A percentile compares a stretch with the other conserved stretches of the same genome.
Conservation (phyloP, 208 protist genomes). For the Endotrypanum monterogeii region DNA sequence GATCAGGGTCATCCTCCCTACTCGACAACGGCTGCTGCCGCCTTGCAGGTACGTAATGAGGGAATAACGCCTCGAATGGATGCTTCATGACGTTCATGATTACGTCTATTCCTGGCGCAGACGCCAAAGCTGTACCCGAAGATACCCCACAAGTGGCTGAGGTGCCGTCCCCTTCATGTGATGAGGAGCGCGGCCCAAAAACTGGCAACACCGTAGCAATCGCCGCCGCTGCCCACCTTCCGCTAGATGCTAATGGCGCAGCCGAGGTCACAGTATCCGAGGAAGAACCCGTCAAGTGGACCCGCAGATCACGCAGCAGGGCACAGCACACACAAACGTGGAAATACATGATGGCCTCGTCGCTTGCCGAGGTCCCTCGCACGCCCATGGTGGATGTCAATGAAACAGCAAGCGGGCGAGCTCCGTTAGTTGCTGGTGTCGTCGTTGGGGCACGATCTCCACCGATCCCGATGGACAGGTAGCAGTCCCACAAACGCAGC, state of each 20-base stretch:
- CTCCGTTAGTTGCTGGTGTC: neutral
- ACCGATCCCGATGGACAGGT: constrained; percentile 66
- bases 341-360: constrained; percentile 54
- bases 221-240: constrained; percentile 13
- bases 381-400: neutral
- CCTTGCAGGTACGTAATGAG: constrained; percentile 11
- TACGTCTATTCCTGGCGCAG: constrained; percentile 20
- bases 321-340: constrained; percentile 92
- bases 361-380: constrained; percentile 13
- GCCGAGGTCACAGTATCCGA: neutral
- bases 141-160: neutral
- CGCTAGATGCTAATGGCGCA: neutral
- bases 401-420: neutral
- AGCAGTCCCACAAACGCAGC: constrained; percentile 91
- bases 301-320: constrained; percentile 51
- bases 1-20: neutral
- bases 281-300: constrained; percentile 14
- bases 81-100: constrained; percentile 27
- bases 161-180: neutral
- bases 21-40: neutral
- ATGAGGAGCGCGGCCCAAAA: constrained; percentile 12
- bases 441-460: constrained; percentile 15
- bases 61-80: constrained; percentile 30
- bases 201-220: constrained; percentile 21
- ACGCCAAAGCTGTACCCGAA: neutral